Evolutionary conservation across 129 eudicot species (phyloP), one percentile per base, ranked within the genome.

Genomic region (Artemisia tridentata): DNA sequence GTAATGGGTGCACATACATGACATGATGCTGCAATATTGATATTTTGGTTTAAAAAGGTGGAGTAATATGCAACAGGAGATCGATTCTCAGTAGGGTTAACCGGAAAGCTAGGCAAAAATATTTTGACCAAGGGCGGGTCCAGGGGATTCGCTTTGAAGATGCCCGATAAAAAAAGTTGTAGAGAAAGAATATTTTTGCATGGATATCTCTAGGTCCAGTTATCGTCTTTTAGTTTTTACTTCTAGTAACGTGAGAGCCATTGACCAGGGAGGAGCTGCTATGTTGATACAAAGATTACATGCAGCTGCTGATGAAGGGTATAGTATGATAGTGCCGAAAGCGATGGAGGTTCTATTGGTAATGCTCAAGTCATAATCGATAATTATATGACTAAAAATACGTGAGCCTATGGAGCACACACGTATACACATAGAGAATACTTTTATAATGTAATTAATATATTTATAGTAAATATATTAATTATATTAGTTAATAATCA

Each of bases 241-340:
- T 77, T 52, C 72, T 23, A 1, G 19, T 63, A 77, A 16, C 55
- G 13, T 46, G 23, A 21, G 65, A 72, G 25, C 14, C 55, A 38
- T 57, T 80, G 69, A 84, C 69, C 84, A 90, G 99, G 99, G 99
- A 67, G 97, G 88, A 71, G 85, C 85, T 63, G 87, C 83, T 58
- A 78, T 81, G 48, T 75, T 95, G 69, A 68, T 90, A 55, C 99
- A 90, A 86, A 84, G 81, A 56, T 71, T 95, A 75, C 80, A 82
- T 75, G 58, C 51, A 43, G 65, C 60, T 23, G 72, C 62, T 48
- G 72, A 51, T 34, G 76, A 71, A 34, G 72, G 58, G 19, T 82
- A 77, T 49, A 52, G 19, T 82, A 77, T 49, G 7, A 23, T 53
- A 71, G 63, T 58, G 14, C 27, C 38, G 64, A 31, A 58, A 58